Conservation (phyloP, 2,329 filamentous ascomycete species). For the Aspergillus niger region DNA sequence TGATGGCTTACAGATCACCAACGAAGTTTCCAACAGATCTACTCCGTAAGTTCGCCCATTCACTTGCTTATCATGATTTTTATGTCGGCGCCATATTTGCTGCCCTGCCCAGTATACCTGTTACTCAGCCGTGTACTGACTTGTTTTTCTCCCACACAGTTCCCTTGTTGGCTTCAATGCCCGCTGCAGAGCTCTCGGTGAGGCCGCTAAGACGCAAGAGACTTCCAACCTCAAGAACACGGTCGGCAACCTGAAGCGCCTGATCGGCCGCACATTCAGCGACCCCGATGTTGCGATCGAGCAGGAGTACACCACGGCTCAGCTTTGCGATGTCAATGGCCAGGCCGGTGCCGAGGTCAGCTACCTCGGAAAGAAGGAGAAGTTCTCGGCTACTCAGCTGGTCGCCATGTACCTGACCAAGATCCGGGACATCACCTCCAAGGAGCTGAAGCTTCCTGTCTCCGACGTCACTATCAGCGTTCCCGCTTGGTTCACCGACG, state of each 20-base stretch:
- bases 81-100: background rate
- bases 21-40: conserved; percentile 97
- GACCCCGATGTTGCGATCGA: conserved; percentile 94
- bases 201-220: conserved; percentile 96
- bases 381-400: conserved; percentile 91
- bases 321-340: conserved; percentile 86
- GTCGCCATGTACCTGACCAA: conserved; percentile 95
- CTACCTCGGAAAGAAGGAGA: conserved; percentile 93
- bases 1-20: conserved; percentile 72
- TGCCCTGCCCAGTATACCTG: background rate
- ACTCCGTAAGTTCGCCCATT: conserved; percentile 75
- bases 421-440: conserved; percentile 82
- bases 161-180: conserved; percentile 93
- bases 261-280: conserved; percentile 80
- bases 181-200: conserved; percentile 90
- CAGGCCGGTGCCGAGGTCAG: conserved; percentile 92
- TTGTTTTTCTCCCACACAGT: conserved; percentile 48
- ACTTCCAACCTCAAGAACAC: conserved; percentile 99
- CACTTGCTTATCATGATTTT: conserved; percentile 13
- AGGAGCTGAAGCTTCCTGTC: conserved; percentile 87
- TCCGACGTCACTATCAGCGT: conserved; percentile 92
- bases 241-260: conserved; percentile 85
- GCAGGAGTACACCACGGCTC: conserved; percentile 84
- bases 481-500: conserved; percentile 95
- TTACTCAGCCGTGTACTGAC: conserved; percentile 18